Percentiles rank a stretch among this genome's conserved stretches.
These are phyloP conservation scores for Sequoia sempervirens DNA, from an alignment of 75 land plant species.

Conservation along the genomic window DNA sequence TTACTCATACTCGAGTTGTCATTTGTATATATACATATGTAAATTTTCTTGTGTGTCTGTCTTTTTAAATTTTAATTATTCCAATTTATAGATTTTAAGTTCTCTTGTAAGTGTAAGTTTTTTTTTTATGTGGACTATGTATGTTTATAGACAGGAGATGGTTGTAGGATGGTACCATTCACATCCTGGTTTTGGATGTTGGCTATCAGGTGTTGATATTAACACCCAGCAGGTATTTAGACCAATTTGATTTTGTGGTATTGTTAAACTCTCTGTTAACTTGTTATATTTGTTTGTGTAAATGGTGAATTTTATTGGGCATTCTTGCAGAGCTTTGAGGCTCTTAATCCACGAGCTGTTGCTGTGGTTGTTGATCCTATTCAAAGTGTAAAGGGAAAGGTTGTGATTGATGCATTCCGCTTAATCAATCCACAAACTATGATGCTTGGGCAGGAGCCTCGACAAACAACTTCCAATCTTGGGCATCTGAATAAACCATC, in stretches of 20 bases:
- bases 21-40: too few species aligned
- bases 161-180: conserved; percentile 99
- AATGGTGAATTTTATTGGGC: background rate
- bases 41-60: too few species aligned
- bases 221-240: conserved; percentile 89
- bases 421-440: conserved; percentile 96
- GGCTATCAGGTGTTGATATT: conserved; percentile 99
- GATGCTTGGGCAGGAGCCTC: conserved; percentile 98
- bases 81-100: background rate
- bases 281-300: conserved; percentile 7
- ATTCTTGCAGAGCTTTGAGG: conserved; percentile 88
- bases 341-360: conserved; percentile 91
- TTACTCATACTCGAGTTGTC: too few species aligned
- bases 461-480: conserved; percentile 94
- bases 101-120: background rate
- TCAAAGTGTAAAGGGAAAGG: conserved; percentile 98
- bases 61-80: too few species aligned
- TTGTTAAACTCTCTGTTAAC: conserved; percentile 10
- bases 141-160: conserved; percentile 83
- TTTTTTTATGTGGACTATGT: background rate
- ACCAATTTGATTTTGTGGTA: background rate
- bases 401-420: conserved; percentile 96
- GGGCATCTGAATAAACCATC: conserved; percentile 98
- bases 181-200: conserved; percentile 98
- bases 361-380: conserved; percentile 97